Base-by-base conservation (phyloP, 163 green algal genomes). In the Scenedesmus sp. region DNA sequence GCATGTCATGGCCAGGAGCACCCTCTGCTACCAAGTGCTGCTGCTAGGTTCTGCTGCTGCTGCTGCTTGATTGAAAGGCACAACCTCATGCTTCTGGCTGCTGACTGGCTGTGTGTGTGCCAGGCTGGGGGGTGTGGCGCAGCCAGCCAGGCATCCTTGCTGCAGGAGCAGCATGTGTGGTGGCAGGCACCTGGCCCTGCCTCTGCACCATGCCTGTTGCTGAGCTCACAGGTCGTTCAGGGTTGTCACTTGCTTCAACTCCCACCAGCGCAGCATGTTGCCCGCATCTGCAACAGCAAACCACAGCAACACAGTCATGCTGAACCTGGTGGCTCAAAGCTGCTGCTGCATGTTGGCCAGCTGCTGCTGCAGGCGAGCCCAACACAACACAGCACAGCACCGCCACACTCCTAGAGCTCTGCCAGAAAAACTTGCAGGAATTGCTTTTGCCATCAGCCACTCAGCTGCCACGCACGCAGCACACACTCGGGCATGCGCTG, bases 231-330 rank as follows among this genome's bases (percentile, higher is more conserved):
- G 51, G 40, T 85, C 76, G 43, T 91, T 85, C 22, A 91, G 35
- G 13, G 51, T 22, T 33, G 70, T 91, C 4, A 86, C 51, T 37
- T 91, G 76, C 33, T 81, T 79, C 73, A 91, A 51, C 86, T 91
- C 86, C 86, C 86, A 91, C 73, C 86, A 79, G 30, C 53, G 86
- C 53, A 91, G 37, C 86, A 18, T 83, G 68, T 89, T 83, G n/a
- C 2, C 40, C 2, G 53, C 73, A 44, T 91, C 86, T 91, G 86
- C 86, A 81, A 5, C 40, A 35, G 43, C 35, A 65, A 5, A 68
- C 1, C 20, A 24, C 44, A 43, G 43, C 43, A 37, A 15, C 46
- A 26, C 44, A 85, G 30, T 24, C 40, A 40, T 40, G 20, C 6
- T 72, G 22, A 72, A 33, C 18, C 6, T 40, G 65, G 6, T 76